phyloP scores from a whole-genome alignment of 2,329 filamentous ascomycete genomes.

The Furcasterigmium furcatum region DNA sequence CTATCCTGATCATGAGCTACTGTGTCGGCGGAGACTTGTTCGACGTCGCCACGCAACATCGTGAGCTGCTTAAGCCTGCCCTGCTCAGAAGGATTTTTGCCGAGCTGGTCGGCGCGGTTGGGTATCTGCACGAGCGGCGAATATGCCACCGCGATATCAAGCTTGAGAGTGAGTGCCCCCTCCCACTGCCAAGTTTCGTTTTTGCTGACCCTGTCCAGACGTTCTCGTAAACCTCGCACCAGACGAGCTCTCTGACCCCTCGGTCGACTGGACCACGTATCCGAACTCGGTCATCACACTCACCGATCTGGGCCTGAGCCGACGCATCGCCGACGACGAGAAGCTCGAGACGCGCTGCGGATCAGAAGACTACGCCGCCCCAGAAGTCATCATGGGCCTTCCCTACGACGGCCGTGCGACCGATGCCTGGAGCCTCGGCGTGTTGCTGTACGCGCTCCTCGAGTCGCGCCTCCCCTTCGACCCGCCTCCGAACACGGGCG shows the following conservation, averaged over 20 bases:
- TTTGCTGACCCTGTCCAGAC: slow-evolving; percentile 48
- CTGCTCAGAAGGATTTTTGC: slow-evolving; percentile 84
- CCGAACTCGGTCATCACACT: slow-evolving; percentile 83
- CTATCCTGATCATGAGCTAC: slow-evolving; percentile 84
- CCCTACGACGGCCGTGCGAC: slow-evolving; percentile 89
- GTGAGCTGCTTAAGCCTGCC: slow-evolving; percentile 61
- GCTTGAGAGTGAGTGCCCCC: slow-evolving; percentile 72
- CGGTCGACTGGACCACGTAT: slow-evolving; percentile 69
- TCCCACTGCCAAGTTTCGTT: slow-evolving; percentile 6
- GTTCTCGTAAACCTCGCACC: slow-evolving; percentile 83
- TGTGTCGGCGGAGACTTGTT: slow-evolving; percentile 94
- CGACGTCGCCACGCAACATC: slow-evolving; percentile 77
- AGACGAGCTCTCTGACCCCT: slow-evolving; percentile 59
- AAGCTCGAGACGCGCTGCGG: slow-evolving; percentile 92
- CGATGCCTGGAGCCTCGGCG: slow-evolving; percentile 93
- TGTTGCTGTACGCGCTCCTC: slow-evolving; percentile 87
- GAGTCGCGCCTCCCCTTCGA: slow-evolving; percentile 95
- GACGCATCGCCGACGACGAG: slow-evolving; percentile 80
- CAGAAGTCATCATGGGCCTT: slow-evolving; percentile 93
- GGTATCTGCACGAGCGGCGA: slow-evolving; percentile 77
- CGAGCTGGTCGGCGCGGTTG: slow-evolving; percentile 80
- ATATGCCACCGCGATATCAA: slow-evolving; percentile 98
- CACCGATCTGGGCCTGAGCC: slow-evolving; percentile 86
- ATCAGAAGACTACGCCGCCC: slow-evolving; percentile 94
- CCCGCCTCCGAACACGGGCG: slow-evolving; percentile 70